Evolutionary conservation across 441 rosid genomes (phyloP).

Genomic region (Mallotus japonicus): DNA sequence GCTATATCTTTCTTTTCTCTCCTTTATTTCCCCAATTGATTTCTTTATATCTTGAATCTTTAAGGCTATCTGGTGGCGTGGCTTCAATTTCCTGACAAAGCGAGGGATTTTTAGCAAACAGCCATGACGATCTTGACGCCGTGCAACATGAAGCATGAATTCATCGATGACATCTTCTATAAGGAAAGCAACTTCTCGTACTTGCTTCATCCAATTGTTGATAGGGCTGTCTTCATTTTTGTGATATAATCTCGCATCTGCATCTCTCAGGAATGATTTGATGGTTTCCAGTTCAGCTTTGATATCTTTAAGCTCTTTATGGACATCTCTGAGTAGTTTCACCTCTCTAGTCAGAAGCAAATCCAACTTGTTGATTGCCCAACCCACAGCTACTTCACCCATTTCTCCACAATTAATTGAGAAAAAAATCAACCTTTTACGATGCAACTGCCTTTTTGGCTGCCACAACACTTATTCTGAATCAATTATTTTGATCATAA

Average conservation of each 20-base stretch:
- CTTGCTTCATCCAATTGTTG: conserved; percentile 35
- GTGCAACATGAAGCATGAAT: conserved; percentile 24
- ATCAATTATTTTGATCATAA: too few species aligned
- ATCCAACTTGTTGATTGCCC: conserved; percentile 19
- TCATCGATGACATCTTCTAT: conserved; percentile 47
- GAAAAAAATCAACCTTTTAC: too few species aligned
- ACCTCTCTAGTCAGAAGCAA: conserved; percentile 27
- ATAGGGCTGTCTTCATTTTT: conserved; percentile 21
- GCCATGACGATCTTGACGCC: conserved; percentile 13
- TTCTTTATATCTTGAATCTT: conserved; percentile 17
- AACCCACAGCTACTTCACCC: conserved; percentile 37
- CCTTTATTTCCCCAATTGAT: neutral
- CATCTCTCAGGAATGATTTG: conserved; percentile 35
- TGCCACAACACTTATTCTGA: too few species aligned
- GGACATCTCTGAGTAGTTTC: conserved; percentile 23
- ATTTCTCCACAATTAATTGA: conserved; percentile 8
- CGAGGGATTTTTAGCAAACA: conserved; percentile 14
- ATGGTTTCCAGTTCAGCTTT: conserved; percentile 30
- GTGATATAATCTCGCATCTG: conserved; percentile 32
- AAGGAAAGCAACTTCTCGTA: neutral
- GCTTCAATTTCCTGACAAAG: conserved; percentile 27
- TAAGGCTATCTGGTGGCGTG: conserved; percentile 30
- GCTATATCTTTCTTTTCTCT: conserved; percentile 23
- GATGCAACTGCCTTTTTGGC: too few species aligned
- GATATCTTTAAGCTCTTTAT: conserved; percentile 26